Conservation (phyloP, 768 basidiomycete genomes). For the Rubroboletus satanas region DNA sequence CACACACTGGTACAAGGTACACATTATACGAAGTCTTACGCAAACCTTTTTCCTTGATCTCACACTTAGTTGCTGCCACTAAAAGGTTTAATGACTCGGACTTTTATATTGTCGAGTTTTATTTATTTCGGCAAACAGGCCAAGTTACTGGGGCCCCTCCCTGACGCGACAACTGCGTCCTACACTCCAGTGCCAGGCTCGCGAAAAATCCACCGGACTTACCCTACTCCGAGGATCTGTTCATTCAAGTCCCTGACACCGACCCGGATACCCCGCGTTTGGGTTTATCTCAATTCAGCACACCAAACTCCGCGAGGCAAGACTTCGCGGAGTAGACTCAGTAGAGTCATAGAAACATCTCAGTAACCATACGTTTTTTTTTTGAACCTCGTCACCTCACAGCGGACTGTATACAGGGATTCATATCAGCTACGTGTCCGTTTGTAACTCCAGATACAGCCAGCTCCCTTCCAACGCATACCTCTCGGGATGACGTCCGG, state of each 20-base stretch:
- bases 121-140: background rate
- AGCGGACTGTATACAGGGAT: background rate
- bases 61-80: background rate
- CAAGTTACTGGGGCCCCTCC: background rate
- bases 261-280: background rate
- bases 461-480: background rate
- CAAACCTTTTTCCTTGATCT: background rate
- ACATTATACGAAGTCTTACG: background rate
- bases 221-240: background rate
- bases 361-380: background rate
- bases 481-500: background rate
- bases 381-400: background rate
- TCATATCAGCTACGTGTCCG: background rate
- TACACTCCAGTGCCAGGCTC: background rate
- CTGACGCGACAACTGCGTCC: background rate
- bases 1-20: background rate
- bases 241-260: background rate
- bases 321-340: conserved; percentile 22
- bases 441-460: background rate
- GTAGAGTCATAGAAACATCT: background rate
- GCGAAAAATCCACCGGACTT: background rate
- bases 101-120: background rate
- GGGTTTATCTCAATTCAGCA: background rate
- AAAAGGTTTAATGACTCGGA: background rate
- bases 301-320: conserved; percentile 25